Conservation (phyloP, 1,284 basidiomycete genomes). For the Tremellales sp. region DNA sequence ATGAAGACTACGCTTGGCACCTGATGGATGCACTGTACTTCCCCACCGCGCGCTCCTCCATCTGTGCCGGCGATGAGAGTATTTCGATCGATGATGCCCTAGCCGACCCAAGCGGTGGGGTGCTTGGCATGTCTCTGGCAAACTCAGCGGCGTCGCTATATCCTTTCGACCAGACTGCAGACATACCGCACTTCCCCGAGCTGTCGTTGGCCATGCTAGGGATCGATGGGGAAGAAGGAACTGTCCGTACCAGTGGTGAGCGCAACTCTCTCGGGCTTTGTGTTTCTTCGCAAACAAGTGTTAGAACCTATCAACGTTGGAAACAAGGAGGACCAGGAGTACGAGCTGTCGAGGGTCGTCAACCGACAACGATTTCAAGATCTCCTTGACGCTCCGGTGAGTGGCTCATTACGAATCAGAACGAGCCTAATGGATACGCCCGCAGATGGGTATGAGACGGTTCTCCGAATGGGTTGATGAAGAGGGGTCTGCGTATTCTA, state of each 20-base stretch:
- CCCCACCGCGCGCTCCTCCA: background rate
- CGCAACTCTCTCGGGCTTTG: background rate
- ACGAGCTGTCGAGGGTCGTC: conserved; percentile 6
- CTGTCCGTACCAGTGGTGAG: conserved; percentile 18
- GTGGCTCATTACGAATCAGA: background rate
- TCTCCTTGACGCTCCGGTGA: conserved; percentile 12
- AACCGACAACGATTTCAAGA: conserved; percentile 10
- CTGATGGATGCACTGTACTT: conserved; percentile 12
- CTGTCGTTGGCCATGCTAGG: conserved; percentile 2
- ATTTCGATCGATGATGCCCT: conserved; percentile 6
- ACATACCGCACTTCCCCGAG: conserved; percentile 20
- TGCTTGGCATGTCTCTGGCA: background rate
- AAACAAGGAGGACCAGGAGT: conserved; percentile 1
- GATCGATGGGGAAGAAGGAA: background rate
- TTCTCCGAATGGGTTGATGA: conserved; percentile 17
- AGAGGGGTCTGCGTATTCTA: conserved; percentile 14
- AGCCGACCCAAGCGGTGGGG: conserved; percentile 6
- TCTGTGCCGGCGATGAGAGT: background rate
- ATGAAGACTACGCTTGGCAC: conserved; percentile 14
- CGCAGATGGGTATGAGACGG: conserved; percentile 17
- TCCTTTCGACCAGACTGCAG: conserved; percentile 5
- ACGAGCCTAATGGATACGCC: background rate
- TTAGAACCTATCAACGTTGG: conserved; percentile 13
- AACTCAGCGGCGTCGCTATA: background rate
- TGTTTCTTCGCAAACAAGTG: background rate